Conservation (phyloP, 2,329 filamentous ascomycete genomes). For the Epichloe uncinata region DNA sequence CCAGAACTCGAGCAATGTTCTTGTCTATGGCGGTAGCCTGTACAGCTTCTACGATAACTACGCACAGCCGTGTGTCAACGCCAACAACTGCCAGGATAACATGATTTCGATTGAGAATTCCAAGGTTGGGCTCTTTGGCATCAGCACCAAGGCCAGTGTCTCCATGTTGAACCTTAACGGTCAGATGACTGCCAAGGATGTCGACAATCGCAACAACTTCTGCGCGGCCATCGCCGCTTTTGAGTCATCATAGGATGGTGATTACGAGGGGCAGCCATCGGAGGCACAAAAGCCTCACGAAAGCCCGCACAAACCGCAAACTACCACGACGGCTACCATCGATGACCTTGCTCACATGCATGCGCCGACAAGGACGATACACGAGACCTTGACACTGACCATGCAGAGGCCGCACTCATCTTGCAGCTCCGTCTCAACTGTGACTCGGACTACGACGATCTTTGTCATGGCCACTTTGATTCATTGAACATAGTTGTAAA, state of each 20-base stretch:
- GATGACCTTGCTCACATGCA: not conserved
- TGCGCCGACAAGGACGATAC: not conserved
- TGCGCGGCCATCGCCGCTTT: conserved; percentile 48
- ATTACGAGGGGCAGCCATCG: conserved; percentile 1
- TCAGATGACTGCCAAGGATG: conserved; percentile 36
- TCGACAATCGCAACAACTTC: conserved; percentile 52
- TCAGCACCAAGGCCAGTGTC: conserved; percentile 61
- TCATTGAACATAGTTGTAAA: conserved; percentile 9
- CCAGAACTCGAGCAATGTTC: conserved; percentile 51
- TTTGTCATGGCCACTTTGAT: conserved; percentile 8
- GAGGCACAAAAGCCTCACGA: not conserved
- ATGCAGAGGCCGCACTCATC: not conserved
- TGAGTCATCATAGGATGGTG: conserved; percentile 13
- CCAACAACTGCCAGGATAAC: conserved; percentile 61
- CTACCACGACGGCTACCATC: not conserved
- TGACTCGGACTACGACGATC: conserved; percentile 11
- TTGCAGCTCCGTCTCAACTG: conserved; percentile 7
- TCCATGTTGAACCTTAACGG: conserved; percentile 61
- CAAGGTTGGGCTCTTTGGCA: conserved; percentile 50
- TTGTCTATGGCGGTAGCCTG: conserved; percentile 59
- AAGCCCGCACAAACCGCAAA: not conserved
- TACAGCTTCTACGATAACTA: conserved; percentile 84
- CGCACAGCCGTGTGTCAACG: conserved; percentile 51
- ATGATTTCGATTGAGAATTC: conserved; percentile 62
- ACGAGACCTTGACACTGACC: not conserved